phyloP scores from a whole-genome alignment of 1,284 basidiomycete species.

The Athelia sp. region DNA sequence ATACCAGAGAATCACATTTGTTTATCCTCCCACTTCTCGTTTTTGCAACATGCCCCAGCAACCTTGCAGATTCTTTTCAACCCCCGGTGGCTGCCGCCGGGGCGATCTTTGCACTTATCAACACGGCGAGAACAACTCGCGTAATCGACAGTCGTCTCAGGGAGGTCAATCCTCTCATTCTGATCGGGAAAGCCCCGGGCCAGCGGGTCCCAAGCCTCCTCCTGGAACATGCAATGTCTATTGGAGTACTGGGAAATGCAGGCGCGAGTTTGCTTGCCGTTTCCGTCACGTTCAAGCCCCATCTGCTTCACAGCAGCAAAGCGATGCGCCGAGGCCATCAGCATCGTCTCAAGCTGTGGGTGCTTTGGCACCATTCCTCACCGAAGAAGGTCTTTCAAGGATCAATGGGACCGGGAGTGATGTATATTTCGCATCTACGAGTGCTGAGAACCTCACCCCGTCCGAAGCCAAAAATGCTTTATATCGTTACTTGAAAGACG shows the following conservation, averaged over 20 bases:
- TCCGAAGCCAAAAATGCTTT: conserved; percentile 46
- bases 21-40: neutral
- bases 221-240: conserved; percentile 48
- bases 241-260: conserved; percentile 49
- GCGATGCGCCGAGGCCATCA: too few species aligned
- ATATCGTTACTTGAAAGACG: conserved; percentile 37
- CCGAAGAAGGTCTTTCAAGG: conserved; percentile 41
- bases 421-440: conserved; percentile 25
- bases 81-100: conserved; percentile 33
- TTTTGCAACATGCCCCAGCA: neutral
- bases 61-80: conserved; percentile 34
- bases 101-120: conserved; percentile 28
- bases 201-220: conserved; percentile 12
- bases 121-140: conserved; percentile 17
- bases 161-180: neutral
- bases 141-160: neutral
- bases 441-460: conserved; percentile 30
- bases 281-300: conserved; percentile 19
- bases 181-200: conserved; percentile 4
- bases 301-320: neutral
- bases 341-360: conserved; percentile 7
- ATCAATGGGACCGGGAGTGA: conserved; percentile 30
- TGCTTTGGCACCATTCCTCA: conserved; percentile 39
- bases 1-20: neutral
- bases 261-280: conserved; percentile 40